Conservation (phyloP, 192 early-diverging fungal species). For the Spizellomyces punctatus region DNA sequence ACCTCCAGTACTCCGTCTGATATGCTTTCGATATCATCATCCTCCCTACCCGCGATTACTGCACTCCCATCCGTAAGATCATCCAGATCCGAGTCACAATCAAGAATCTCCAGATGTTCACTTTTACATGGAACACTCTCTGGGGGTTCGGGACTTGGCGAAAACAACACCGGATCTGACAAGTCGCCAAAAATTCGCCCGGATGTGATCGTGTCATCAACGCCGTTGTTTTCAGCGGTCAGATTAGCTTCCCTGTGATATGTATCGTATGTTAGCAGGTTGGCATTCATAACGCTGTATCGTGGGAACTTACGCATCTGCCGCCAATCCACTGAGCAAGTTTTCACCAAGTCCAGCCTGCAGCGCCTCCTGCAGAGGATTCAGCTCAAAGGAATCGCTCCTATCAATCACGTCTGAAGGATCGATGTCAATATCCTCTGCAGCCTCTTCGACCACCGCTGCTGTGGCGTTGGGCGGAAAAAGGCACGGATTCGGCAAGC, state of each 20-base stretch:
- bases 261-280: no score
- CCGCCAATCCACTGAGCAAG: slow-evolving; percentile 13
- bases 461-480: not conserved
- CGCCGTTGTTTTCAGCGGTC: no score
- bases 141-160: no score
- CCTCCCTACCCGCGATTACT: no score
- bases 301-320: slow-evolving; percentile 9
- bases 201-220: no score
- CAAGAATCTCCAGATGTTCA: not conserved
- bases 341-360: slow-evolving; percentile 14
- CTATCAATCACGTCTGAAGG: not conserved
- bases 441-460: not conserved
- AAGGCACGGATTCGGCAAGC: not conserved
- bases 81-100: slow-evolving; percentile 11
- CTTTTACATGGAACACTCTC: no score
- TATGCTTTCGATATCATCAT: no score
- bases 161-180: no score
- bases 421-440: not conserved
- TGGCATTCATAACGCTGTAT: no score
- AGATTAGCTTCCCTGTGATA: no score
- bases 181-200: no score
- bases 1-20: not conserved
- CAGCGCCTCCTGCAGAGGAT: slow-evolving; percentile 17
- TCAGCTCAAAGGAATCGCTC: slow-evolving; percentile 19
- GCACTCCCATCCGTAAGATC: not conserved